Evolutionary conservation across 345 rosid species (phyloP).

Genomic region (Hirschfeldia incana): DNA sequence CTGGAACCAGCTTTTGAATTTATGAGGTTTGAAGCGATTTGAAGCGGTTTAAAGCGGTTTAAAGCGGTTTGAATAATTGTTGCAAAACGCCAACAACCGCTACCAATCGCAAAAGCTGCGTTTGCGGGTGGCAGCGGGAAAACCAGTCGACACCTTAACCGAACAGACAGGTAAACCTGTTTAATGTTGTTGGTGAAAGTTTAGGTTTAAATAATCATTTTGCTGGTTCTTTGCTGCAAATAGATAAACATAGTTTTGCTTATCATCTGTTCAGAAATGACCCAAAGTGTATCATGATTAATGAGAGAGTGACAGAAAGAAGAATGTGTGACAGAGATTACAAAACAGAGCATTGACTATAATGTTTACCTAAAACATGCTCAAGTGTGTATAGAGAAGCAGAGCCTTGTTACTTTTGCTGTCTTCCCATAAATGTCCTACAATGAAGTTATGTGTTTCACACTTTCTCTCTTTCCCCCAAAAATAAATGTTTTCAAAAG

Average conservation of each 20-base stretch:
- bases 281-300: not conserved
- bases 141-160: too few relatives aligned
- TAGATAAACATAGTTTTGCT: not conserved
- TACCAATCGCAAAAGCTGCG: too few relatives aligned
- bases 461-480: constrained; percentile 13
- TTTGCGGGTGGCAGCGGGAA: too few relatives aligned
- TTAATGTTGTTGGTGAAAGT: not conserved
- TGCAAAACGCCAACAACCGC: too few relatives aligned
- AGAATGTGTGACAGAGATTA: constrained; percentile 14
- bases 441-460: constrained; percentile 3
- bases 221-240: not conserved
- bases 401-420: constrained; percentile 13
- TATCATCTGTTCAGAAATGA: constrained; percentile 23
- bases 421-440: constrained; percentile 22
- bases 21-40: too few relatives aligned
- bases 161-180: not conserved
- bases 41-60: too few relatives aligned
- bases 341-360: constrained; percentile 9
- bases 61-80: too few relatives aligned
- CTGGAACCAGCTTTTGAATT: too few relatives aligned
- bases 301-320: not conserved
- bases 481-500: constrained; percentile 20
- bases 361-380: constrained; percentile 32
- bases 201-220: not conserved
- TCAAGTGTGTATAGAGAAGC: constrained; percentile 16